These are phyloP conservation scores for Eurotiales sp. DNA, from an alignment of 2,329 filamentous ascomycete genomes.

Conservation along the genomic window DNA sequence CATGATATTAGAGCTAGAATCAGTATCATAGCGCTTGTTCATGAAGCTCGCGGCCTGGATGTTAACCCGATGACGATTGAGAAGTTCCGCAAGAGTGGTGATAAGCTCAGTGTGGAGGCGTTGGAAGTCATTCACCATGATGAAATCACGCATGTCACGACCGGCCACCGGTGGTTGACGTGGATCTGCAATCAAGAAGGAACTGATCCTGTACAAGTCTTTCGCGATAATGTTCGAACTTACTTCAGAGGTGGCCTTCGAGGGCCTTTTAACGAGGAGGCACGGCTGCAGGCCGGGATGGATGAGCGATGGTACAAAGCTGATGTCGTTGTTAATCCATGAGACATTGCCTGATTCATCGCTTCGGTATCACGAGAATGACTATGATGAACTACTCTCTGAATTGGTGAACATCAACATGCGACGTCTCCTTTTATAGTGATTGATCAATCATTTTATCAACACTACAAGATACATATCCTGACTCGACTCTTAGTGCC, in stretches of 20 bases:
- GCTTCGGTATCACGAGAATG: no score
- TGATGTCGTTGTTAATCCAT: constrained; percentile 10
- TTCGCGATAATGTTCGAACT: constrained; percentile 41
- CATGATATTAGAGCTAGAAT: constrained; percentile 45
- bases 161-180: constrained; percentile 45
- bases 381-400: no score
- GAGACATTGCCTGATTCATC: background rate
- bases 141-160: constrained; percentile 49
- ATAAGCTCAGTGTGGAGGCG: constrained; percentile 40
- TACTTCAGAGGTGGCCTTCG: constrained; percentile 43
- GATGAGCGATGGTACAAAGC: constrained; percentile 42
- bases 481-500: no score
- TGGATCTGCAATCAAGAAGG: constrained; percentile 47
- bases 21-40: constrained; percentile 47
- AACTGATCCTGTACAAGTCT: constrained; percentile 44
- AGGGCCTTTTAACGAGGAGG: constrained; percentile 46
- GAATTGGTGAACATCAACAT: no score
- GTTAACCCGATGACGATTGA: constrained; percentile 48
- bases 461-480: no score
- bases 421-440: no score
- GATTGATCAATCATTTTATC: no score
- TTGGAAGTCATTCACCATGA: constrained; percentile 47
- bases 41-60: constrained; percentile 46
- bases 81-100: constrained; percentile 42
- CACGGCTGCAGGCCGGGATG: constrained; percentile 43